Conservation (phyloP, 805 yeast species). For the Myxozyma geophila region DNA sequence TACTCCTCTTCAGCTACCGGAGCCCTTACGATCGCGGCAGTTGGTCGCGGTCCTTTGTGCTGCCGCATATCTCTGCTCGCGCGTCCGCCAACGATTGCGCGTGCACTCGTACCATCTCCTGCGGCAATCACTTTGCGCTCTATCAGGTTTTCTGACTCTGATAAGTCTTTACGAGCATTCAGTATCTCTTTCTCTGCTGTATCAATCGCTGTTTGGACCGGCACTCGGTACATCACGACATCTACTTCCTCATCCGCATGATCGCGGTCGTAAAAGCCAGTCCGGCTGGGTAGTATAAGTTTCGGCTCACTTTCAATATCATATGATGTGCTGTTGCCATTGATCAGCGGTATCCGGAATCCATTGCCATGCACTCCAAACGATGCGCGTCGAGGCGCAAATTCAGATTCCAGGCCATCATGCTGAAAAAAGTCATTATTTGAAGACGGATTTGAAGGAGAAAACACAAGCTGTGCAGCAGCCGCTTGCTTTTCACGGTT, state of each 20-base stretch:
- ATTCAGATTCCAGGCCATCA: background rate
- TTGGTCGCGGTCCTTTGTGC: slow-evolving; percentile 16
- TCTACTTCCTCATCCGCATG: background rate
- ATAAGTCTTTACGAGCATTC: background rate
- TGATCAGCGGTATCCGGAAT: background rate
- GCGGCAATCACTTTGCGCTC: slow-evolving; percentile 13
- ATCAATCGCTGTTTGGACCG: slow-evolving; percentile 13
- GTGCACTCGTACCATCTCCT: slow-evolving; percentile 17
- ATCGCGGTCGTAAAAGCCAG: slow-evolving; percentile 7
- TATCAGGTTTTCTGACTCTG: background rate
- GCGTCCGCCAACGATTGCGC: slow-evolving; percentile 24
- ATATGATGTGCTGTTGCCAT: background rate
- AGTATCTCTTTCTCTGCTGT: background rate
- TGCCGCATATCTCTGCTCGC: slow-evolving; percentile 22
- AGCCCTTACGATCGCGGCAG: slow-evolving; percentile 6
- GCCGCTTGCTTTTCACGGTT: slow-evolving; percentile 12
- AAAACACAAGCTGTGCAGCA: background rate
- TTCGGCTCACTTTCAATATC: background rate
- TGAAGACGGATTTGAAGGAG: background rate
- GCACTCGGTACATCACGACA: slow-evolving; percentile 15
- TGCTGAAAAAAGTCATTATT: background rate
- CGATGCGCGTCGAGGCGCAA: background rate
- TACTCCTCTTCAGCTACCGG: background rate
- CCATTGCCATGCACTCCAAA: background rate
- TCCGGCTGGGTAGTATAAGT: slow-evolving; percentile 16